Percentiles rank a stretch among this genome's conserved stretches.
These are phyloP conservation scores for Viridothelium virens DNA, from an alignment of 495 filamentous ascomycete genomes.

Conservation along the genomic window DNA sequence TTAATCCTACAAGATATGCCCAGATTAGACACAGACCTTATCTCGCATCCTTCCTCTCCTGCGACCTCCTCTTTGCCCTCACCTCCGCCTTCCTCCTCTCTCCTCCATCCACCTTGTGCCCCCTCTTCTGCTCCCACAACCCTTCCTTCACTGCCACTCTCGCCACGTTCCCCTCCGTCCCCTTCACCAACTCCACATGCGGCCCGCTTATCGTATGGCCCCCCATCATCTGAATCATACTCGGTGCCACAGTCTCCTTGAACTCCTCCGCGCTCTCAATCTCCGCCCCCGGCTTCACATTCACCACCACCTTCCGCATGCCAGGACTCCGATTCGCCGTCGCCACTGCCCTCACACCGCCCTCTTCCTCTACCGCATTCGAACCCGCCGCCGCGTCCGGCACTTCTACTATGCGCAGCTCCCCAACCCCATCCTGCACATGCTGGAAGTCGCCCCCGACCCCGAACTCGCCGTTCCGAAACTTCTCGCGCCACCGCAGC, in stretches of 20 bases:
- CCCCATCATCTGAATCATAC: constrained; percentile 45
- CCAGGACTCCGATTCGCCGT: constrained; percentile 44
- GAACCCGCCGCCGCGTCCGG: constrained; percentile 27
- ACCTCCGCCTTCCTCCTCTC: constrained; percentile 83
- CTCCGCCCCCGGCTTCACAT: constrained; percentile 51
- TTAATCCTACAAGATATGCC: too few relatives aligned
- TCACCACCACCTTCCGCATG: constrained; percentile 59
- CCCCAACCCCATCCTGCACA: constrained; percentile 60
- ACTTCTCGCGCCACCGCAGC: constrained; percentile 75
- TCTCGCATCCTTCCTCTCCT: constrained; percentile 35
- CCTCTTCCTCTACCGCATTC: constrained; percentile 7
- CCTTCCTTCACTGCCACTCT: constrained; percentile 65
- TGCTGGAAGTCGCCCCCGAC: constrained; percentile 71
- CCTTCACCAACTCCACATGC: constrained; percentile 58
- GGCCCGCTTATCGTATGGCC: constrained; percentile 62
- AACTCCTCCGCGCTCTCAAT: constrained; percentile 37
- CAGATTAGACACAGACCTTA: constrained; percentile 7
- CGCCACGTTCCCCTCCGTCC: constrained; percentile 50
- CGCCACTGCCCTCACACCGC: constrained; percentile 25
- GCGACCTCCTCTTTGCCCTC: constrained; percentile 53
- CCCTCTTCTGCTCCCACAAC: constrained; percentile 78
- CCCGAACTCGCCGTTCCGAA: constrained; percentile 64
- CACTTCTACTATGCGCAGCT: constrained; percentile 60
- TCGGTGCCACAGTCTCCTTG: constrained; percentile 26
- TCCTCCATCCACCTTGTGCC: constrained; percentile 91